Conservation (phyloP, 2,329 filamentous ascomycete genomes). For the Fusarium palustre region DNA sequence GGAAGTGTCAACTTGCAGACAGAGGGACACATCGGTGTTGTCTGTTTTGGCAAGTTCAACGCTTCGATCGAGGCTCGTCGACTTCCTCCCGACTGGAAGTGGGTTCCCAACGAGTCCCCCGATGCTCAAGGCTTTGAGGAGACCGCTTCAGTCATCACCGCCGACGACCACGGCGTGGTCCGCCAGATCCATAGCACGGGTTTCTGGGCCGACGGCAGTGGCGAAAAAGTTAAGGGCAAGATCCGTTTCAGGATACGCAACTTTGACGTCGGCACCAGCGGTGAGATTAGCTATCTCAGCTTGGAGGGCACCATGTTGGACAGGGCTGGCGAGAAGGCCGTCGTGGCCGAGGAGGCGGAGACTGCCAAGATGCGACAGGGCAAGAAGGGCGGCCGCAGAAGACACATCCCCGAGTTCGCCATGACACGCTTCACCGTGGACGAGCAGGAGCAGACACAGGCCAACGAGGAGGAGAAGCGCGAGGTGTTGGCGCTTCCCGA, state of each 20-base stretch:
- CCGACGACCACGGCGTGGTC: slow-evolving; percentile 65
- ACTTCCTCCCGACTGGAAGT: slow-evolving; percentile 83
- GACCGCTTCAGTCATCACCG: slow-evolving; percentile 55
- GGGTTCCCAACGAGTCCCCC: slow-evolving; percentile 69
- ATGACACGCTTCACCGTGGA: slow-evolving; percentile 67
- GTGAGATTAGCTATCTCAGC: slow-evolving; percentile 82
- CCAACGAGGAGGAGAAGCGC: slow-evolving; percentile 40
- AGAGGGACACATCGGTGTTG: slow-evolving; percentile 87
- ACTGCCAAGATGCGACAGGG: slow-evolving; percentile 52
- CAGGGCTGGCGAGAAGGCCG: slow-evolving; percentile 71
- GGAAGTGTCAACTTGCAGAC: slow-evolving; percentile 88
- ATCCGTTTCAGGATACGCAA: slow-evolving; percentile 84
- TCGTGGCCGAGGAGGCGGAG: slow-evolving; percentile 61
- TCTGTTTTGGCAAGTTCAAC: slow-evolving; percentile 93
- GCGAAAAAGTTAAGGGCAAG: slow-evolving; percentile 75
- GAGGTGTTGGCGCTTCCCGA: slow-evolving; percentile 44
- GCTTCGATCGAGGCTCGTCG: slow-evolving; percentile 83
- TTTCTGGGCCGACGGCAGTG: slow-evolving; percentile 80
- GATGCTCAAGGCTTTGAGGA: slow-evolving; percentile 58
- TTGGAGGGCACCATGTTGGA: slow-evolving; percentile 89
- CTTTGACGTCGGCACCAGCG: slow-evolving; percentile 82
- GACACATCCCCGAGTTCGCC: slow-evolving; percentile 64
- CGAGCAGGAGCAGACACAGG: slow-evolving; percentile 54
- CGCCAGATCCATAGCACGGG: slow-evolving; percentile 68
- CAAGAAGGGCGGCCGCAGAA: slow-evolving; percentile 52